Percentiles rank a stretch among this genome's conserved stretches.
Conservation (phyloP, 2,329 filamentous ascomycete genomes). For the Dothistroma pini region DNA sequence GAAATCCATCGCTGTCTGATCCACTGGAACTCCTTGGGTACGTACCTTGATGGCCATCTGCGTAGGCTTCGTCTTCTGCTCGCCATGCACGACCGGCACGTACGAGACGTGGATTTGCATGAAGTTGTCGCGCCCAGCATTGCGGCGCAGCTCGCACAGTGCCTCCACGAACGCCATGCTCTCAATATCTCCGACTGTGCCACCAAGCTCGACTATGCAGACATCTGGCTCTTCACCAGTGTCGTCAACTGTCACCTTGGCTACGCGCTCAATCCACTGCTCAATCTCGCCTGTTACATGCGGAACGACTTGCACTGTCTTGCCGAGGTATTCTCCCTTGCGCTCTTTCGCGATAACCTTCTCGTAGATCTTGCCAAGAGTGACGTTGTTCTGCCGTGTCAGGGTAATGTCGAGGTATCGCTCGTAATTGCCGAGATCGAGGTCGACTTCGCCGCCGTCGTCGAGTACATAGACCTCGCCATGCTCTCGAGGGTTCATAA, state of each 20-base stretch:
- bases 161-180: slow-evolving; percentile 85
- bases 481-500: slow-evolving; percentile 69
- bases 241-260: slow-evolving; percentile 80
- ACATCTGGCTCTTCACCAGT: slow-evolving; percentile 80
- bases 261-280: slow-evolving; percentile 86
- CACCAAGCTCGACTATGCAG: slow-evolving; percentile 74
- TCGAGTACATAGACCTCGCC: slow-evolving; percentile 87
- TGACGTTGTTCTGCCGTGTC: slow-evolving; percentile 89
- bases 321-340: slow-evolving; percentile 76
- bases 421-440: slow-evolving; percentile 74
- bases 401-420: slow-evolving; percentile 79
- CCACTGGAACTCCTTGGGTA: too few species aligned
- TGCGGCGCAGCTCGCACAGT: slow-evolving; percentile 70
- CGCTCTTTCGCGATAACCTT: slow-evolving; percentile 76
- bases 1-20: too few species aligned
- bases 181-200: slow-evolving; percentile 78
- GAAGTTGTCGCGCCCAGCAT: slow-evolving; percentile 74
- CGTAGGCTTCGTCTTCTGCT: slow-evolving; percentile 97
- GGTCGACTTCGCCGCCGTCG: slow-evolving; percentile 73
- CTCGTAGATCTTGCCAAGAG: slow-evolving; percentile 93
- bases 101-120: slow-evolving; percentile 85
- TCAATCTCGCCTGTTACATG: slow-evolving; percentile 90
- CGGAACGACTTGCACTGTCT: slow-evolving; percentile 87
- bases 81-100: slow-evolving; percentile 69
- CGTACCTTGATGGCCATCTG: slow-evolving; percentile 72